Evolutionary conservation across 495 filamentous ascomycete genomes (phyloP), one percentile per base, ranked within the genome.

Genomic region (Extremus antarcticus): DNA sequence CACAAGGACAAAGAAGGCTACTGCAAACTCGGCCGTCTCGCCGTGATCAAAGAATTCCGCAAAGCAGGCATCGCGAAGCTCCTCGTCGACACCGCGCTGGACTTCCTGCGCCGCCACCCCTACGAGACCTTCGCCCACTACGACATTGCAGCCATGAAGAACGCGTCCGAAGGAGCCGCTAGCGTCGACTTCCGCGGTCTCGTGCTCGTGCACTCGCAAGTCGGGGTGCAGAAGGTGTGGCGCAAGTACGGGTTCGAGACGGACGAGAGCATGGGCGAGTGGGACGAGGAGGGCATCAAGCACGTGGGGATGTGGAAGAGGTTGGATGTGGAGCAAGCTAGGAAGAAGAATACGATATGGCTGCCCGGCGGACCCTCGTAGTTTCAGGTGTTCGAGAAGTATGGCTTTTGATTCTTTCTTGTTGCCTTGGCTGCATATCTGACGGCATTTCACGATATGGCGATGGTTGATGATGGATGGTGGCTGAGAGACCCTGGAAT

Each of bases 281-380:
- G 90, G 87, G 70, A 73, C 39, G 90, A 95, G 71, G 88, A 94
- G 58, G 88, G 86, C 20, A 88, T 94, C 59, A 74, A 77, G 61
- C 90, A 95, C 76, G 77, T 90, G 25, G 88, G 84, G 15, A 91
- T 94, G 88, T 91, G 67, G 71, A 66, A 57, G 51, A 50, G 67
- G 60, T n/a, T 71, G 40, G 59, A 64, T 47, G 24, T 61, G 4
- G 23, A 17, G 3, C 17, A 38, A 4, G 58, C 47, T 25, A 24
- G 58, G 13, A 53, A 53, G 50, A 43, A 43, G 48, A 61, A 53
- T 43, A 61, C 45, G 41, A 25, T 48, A 21, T 45, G 41, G 41
- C 19, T 45, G 41, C 41, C 41, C 13, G 29, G 29, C 13, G 29
- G 29, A 13, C 29, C 29, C 29, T 35, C 29, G 29, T 35, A 35